Conservation (phyloP, 2,329 filamentous ascomycete species). For the Ophiostoma angusticollis region DNA sequence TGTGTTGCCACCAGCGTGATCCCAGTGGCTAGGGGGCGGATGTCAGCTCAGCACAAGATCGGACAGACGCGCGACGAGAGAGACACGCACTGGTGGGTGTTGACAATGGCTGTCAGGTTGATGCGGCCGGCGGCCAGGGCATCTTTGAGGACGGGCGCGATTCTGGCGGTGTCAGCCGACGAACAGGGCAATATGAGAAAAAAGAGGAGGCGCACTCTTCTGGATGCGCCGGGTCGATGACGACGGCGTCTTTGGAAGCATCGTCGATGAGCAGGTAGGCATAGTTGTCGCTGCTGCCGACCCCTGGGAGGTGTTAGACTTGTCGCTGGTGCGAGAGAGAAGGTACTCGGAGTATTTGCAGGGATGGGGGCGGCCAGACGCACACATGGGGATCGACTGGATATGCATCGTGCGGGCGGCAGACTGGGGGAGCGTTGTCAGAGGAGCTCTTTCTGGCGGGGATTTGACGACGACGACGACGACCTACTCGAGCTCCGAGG, state of each 20-base stretch:
- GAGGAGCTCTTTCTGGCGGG: no score
- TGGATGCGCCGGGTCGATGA: slow-evolving; percentile 71
- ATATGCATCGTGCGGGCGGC: slow-evolving; percentile 58
- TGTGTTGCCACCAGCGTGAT: slow-evolving; percentile 86
- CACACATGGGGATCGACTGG: slow-evolving; percentile 82
- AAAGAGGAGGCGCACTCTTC: slow-evolving; percentile 46
- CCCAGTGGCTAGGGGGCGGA: slow-evolving; percentile 57
- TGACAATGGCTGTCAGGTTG: slow-evolving; percentile 80
- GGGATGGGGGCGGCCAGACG: slow-evolving; percentile 20
- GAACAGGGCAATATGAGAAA: no score
- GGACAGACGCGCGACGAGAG: no score
- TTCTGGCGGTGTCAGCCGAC: no score
- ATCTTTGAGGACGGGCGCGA: slow-evolving; percentile 55
- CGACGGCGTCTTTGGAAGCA: slow-evolving; percentile 62
- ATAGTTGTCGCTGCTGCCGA: slow-evolving; percentile 69
- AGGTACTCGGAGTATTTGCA: neutral
- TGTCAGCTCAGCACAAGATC: neutral
- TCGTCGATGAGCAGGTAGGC: slow-evolving; percentile 72
- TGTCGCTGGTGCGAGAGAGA: neutral
- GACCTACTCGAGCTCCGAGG: no score
- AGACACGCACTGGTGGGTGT: slow-evolving; percentile 78
- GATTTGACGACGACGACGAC: no score
- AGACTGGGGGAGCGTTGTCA: no score
- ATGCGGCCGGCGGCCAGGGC: slow-evolving; percentile 59
- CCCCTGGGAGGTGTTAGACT: slow-evolving; percentile 39